Evolutionary conservation across 331 rosid genomes (phyloP).

Genomic region (Malus hybrid): DNA sequence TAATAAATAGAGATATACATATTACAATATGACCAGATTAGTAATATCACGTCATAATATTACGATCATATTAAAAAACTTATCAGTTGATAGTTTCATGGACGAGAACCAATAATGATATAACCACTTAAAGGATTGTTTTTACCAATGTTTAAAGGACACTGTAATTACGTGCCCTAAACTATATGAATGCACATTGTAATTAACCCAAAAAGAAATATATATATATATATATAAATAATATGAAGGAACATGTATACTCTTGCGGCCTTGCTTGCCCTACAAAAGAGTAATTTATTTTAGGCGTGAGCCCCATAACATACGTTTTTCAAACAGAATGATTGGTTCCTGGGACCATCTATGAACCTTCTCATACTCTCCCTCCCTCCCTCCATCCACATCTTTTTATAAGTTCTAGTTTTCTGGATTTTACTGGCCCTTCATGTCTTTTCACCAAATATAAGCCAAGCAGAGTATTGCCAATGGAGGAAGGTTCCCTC

Average conservation of each 20-base stretch:
- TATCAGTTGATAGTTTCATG: not conserved
- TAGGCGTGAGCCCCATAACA: not conserved
- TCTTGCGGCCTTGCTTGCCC: not conserved
- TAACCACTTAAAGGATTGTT: not conserved
- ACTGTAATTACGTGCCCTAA: not conserved
- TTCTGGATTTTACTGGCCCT: not conserved
- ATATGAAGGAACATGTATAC: not conserved
- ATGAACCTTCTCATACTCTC: not conserved
- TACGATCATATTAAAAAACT: too few relatives aligned
- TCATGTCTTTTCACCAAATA: not conserved
- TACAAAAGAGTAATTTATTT: not conserved
- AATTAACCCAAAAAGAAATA: too few relatives aligned
- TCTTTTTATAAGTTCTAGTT: not conserved
- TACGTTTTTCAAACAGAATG: not conserved
- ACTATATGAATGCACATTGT: not conserved
- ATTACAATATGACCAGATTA: not conserved
- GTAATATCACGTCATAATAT: accelerated
- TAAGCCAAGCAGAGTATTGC: not conserved
- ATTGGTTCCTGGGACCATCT: not conserved
- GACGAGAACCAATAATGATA: not conserved
- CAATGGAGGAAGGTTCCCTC: not conserved
- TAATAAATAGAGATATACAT: too few relatives aligned
- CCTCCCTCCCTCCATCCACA: not conserved
- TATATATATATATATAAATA: too few relatives aligned
- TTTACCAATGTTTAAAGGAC: not conserved